Evolutionary conservation across 768 basidiomycete species (phyloP).

Genomic region (Tylopilus felleus): DNA sequence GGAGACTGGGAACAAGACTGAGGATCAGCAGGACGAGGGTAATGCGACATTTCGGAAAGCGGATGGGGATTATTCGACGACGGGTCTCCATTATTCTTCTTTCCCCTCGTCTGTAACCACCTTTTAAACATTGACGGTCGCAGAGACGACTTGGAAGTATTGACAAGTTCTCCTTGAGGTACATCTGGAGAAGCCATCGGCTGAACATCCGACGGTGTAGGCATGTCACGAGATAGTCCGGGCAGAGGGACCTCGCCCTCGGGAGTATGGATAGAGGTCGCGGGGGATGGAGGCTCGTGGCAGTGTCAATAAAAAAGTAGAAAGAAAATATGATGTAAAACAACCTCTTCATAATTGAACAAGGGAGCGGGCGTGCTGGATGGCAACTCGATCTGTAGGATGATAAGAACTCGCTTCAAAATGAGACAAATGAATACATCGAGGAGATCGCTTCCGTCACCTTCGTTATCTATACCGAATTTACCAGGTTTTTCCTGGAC

Average conservation of each 20-base stretch:
- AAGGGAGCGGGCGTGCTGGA: not conserved
- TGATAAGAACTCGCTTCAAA: not conserved
- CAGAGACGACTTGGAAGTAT: not conserved
- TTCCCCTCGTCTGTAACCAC: not conserved
- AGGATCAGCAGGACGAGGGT: not conserved
- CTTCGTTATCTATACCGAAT: not conserved
- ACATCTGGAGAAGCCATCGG: not conserved
- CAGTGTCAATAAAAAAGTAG: not conserved
- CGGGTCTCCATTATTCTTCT: not conserved
- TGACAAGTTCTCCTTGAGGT: not conserved
- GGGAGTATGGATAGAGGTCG: not conserved
- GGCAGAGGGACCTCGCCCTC: not conserved
- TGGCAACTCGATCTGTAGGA: not conserved
- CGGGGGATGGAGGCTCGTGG: not conserved
- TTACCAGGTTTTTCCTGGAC: not conserved
- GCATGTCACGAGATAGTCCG: not conserved
- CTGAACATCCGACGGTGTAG: not conserved
- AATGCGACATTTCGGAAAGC: not conserved
- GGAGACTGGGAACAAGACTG: not conserved
- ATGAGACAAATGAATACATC: not conserved
- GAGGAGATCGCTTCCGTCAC: not conserved
- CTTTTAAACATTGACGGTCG: not conserved
- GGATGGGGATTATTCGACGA: not conserved
- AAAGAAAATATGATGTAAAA: too few relatives aligned
- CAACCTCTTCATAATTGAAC: slow-evolving; percentile 1